Evolutionary conservation across 1,139 yeast species (phyloP), one percentile per base, ranked within the genome.

Genomic region (Pichia sp.): DNA sequence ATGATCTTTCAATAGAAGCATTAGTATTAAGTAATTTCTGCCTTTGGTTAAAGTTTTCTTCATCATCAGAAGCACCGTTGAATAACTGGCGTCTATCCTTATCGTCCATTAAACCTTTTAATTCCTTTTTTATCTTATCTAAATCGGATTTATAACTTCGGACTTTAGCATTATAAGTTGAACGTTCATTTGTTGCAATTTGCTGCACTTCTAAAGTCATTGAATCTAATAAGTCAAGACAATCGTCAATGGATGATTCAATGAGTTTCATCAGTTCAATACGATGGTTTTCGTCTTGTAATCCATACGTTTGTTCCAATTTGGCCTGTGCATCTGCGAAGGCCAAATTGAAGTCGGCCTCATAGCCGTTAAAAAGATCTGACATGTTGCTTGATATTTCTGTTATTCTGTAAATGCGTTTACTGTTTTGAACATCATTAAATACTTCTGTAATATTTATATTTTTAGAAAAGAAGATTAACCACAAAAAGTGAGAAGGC

Each of bases 181-280:
- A 74, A 47, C 96, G 69, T 52, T 79, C 74, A 40, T 74, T 75
- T 2, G 89, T 79, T 6, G 95, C 87, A 43, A 87, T 73, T 57
- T 82, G 83, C 60, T 84, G 92, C 1, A 87, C 84, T 59, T 87
- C 96, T 35, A 87, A 71, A 31, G 77, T 74, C 80, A 87, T 79
- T 55, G 87, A 94, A 58, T 86, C 95, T 40, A 85, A 68, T 56
- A 85, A 73, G 60, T 87, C 95, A 46, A 80, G 73, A 30, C 87
- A 84, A 59, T 87, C 95, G 56, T 85, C 95, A 25, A 82, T 71
- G 28, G 86, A 77, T 37, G 76, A 70, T 58, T 84, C 90, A 8
- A 81, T 75, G 4, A 82, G 77, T 51, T 75, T 71, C 63, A 80
- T 68, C 16, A 78, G 68, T 25, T 65, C 67, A 40, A 71, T 70